These are phyloP conservation scores for Penstemon eatonii DNA, from an alignment of 257 asterid genomes.

Conservation along the genomic window DNA sequence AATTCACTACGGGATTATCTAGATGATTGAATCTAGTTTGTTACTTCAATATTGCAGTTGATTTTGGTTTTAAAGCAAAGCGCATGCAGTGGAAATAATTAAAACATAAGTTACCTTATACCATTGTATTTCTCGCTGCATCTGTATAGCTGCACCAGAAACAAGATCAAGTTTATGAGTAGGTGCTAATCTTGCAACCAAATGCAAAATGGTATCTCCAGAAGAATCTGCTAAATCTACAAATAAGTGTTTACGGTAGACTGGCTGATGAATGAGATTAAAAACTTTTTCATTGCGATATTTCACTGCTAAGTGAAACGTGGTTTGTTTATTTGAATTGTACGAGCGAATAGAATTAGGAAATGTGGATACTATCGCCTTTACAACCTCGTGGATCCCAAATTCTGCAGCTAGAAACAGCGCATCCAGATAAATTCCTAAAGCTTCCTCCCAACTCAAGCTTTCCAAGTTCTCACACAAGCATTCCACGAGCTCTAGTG, in stretches of 20 bases:
- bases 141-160: neutral
- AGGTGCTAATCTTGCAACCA: slow-evolving; percentile 4
- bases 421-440: no score
- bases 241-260: neutral
- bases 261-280: slow-evolving; percentile 13
- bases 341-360: neutral
- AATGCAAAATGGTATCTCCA: neutral
- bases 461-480: no score
- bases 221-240: no score
- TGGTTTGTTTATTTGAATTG: neutral
- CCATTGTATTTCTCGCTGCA: slow-evolving; percentile 25
- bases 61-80: no score
- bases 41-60: no score
- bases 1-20: no score
- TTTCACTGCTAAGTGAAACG: slow-evolving; percentile 17
- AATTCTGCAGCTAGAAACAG: no score
- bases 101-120: slow-evolving; percentile 8
- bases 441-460: no score
- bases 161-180: neutral
- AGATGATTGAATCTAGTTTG: no score
- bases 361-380: slow-evolving; percentile 6
- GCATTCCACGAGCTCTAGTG: no score
- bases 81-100: neutral
- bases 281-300: slow-evolving; percentile 25
- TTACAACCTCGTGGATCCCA: neutral